Conservation (phyloP, 805 yeast species). For the Candida suzukii region DNA sequence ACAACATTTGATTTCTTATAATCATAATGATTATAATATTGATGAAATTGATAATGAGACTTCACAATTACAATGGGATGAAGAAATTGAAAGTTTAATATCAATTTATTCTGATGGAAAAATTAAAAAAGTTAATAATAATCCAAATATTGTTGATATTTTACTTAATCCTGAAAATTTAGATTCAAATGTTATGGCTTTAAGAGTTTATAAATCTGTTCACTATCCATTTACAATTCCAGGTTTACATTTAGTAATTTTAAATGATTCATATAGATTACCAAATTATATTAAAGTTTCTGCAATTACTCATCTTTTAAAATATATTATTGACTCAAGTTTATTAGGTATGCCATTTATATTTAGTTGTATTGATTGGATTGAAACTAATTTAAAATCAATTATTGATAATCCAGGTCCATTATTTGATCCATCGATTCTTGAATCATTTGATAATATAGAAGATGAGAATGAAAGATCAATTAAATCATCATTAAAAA, state of each 20-base stretch:
- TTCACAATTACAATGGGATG: slow-evolving; percentile 50
- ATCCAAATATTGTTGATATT: slow-evolving; percentile 27
- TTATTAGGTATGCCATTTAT: slow-evolving; percentile 66
- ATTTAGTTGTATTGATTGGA: slow-evolving; percentile 68
- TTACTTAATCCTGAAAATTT: slow-evolving; percentile 25
- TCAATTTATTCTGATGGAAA: slow-evolving; percentile 49
- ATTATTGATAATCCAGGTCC: slow-evolving; percentile 74
- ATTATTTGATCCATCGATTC: slow-evolving; percentile 29
- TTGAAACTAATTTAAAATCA: slow-evolving; percentile 51
- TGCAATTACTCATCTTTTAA: slow-evolving; percentile 40
- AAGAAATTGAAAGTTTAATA: slow-evolving; percentile 64
- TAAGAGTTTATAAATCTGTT: slow-evolving; percentile 37
- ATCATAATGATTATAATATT: slow-evolving; percentile 1
- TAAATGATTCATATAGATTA: slow-evolving; percentile 37
- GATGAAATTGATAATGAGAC: slow-evolving; percentile 5
- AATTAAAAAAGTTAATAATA: slow-evolving; percentile 19
- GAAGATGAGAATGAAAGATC: slow-evolving; percentile 7
- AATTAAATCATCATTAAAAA: neutral
- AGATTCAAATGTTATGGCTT: slow-evolving; percentile 18
- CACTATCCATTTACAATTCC: slow-evolving; percentile 63
- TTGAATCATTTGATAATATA: slow-evolving; percentile 11
- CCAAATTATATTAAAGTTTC: slow-evolving; percentile 67
- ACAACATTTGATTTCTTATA: slow-evolving; percentile 23
- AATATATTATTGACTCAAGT: slow-evolving; percentile 33
- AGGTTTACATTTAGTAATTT: slow-evolving; percentile 53